Conservation (phyloP, 1,139 yeast species). For the Spathaspora jeffriesii region DNA sequence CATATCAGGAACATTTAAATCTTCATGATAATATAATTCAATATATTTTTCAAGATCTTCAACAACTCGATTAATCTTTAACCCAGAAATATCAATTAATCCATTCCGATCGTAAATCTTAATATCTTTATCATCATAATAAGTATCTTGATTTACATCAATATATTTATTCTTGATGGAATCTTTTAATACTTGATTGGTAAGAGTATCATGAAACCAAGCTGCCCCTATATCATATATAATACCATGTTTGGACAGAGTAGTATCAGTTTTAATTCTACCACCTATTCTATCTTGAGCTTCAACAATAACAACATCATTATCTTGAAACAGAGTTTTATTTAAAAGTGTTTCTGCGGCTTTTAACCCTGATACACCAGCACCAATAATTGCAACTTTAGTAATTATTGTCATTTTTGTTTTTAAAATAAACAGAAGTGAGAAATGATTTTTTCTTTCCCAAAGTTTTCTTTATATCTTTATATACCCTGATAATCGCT, state of each 20-base stretch:
- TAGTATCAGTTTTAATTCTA: constrained; percentile 35
- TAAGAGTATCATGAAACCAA: constrained; percentile 84
- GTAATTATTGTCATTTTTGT: background rate
- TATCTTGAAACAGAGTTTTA: constrained; percentile 27
- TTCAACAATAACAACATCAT: constrained; percentile 45
- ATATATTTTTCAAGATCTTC: constrained; percentile 64
- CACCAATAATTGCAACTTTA: constrained; percentile 57
- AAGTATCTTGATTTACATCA: constrained; percentile 29
- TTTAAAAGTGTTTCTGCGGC: constrained; percentile 64
- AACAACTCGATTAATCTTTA: constrained; percentile 38
- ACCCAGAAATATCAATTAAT: constrained; percentile 23
- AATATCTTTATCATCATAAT: constrained; percentile 55
- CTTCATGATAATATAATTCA: constrained; percentile 52
- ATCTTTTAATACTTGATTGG: constrained; percentile 49
- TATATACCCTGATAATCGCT: background rate
- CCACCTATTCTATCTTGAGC: constrained; percentile 56
- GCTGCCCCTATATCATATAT: constrained; percentile 80
- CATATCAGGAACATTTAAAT: constrained; percentile 45
- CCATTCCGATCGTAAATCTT: constrained; percentile 43
- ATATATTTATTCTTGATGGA: constrained; percentile 26
- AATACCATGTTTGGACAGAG: constrained; percentile 31
- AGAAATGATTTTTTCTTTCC: background rate
- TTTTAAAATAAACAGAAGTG: background rate
- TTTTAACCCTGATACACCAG: constrained; percentile 80
- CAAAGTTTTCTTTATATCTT: background rate